Evolutionary conservation across 305 asterid species (phyloP).

Genomic region (Ilex paraguariensis): DNA sequence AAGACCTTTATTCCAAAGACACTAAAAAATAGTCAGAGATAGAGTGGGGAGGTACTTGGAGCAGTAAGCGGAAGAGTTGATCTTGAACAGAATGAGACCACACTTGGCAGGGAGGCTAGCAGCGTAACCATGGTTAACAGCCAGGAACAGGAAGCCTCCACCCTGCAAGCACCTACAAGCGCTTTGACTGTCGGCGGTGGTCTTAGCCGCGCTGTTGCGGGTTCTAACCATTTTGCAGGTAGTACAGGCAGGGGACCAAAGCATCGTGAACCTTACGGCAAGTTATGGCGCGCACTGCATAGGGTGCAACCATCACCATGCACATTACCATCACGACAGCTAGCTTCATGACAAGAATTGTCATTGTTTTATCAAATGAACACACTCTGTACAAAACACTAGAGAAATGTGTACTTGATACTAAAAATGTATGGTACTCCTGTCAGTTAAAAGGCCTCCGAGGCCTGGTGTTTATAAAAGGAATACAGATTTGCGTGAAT

Average conservation of each 20-base stretch:
- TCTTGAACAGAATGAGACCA: slow-evolving; percentile 35
- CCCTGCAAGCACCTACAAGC: slow-evolving; percentile 29
- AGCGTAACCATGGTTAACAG: slow-evolving; percentile 15
- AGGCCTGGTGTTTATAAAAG: no score
- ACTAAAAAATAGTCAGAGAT: not conserved
- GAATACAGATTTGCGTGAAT: no score
- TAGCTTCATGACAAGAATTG: slow-evolving; percentile 7
- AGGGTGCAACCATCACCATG: slow-evolving; percentile 10
- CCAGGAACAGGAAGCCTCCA: not conserved
- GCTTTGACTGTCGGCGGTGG: slow-evolving; percentile 35
- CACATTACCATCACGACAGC: slow-evolving; percentile 2
- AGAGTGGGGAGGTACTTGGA: slow-evolving; percentile 16
- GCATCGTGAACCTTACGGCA: not conserved
- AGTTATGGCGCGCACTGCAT: slow-evolving; percentile 1
- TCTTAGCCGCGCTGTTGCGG: slow-evolving; percentile 23
- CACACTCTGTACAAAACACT: no score
- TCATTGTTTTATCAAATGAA: not conserved
- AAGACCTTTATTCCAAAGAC: no score
- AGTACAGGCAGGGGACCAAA: slow-evolving; percentile 11
- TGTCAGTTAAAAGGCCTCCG: no score
- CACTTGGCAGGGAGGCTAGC: slow-evolving; percentile 38
- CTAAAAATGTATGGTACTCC: no score
- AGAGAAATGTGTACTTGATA: no score
- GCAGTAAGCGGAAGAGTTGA: slow-evolving; percentile 39
- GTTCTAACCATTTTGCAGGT: slow-evolving; percentile 13